Conservation (phyloP, 129 eudicot genomes). For the Escallonia rubra region DNA sequence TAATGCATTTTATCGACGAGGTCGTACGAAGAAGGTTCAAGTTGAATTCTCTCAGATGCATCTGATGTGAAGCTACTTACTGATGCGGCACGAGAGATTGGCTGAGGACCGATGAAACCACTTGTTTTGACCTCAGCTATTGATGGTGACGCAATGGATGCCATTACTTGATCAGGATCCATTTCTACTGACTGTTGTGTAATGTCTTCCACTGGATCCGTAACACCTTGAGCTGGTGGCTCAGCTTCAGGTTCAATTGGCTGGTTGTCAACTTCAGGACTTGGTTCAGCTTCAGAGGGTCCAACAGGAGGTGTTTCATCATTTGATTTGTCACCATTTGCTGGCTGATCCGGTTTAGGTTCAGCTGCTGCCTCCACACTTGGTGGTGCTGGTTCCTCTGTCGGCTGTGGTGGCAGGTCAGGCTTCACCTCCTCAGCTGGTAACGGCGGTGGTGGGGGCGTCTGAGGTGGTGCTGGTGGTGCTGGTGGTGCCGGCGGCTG, state of each 20-base stretch:
- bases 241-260: constrained; percentile 11
- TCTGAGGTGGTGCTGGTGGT: constrained; percentile 3
- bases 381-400: constrained; percentile 10
- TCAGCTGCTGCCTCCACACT: constrained; percentile 15
- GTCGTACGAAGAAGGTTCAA: constrained; percentile 71
- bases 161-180: constrained; percentile 49
- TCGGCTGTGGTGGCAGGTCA: constrained; percentile 17
- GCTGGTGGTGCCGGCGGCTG: constrained; percentile 30
- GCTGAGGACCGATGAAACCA: constrained; percentile 43
- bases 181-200: constrained; percentile 1
- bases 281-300: constrained; percentile 12
- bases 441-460: constrained; percentile 34
- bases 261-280: constrained; percentile 3
- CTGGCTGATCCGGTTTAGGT: constrained; percentile 4
- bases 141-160: constrained; percentile 41
- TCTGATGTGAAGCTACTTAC: constrained; percentile 67
- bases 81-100: constrained; percentile 61
- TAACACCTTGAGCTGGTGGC: neutral
- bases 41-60: constrained; percentile 40
- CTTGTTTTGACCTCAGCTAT: constrained; percentile 50
- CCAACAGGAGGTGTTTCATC: constrained; percentile 16
- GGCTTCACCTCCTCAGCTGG: constrained; percentile 30
- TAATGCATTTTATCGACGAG: constrained; percentile 96
- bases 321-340: constrained; percentile 11
- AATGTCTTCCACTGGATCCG: constrained; percentile 2